phyloP scores from a whole-genome alignment of 768 basidiomycete genomes.

The Kwoniella dejecticola region DNA sequence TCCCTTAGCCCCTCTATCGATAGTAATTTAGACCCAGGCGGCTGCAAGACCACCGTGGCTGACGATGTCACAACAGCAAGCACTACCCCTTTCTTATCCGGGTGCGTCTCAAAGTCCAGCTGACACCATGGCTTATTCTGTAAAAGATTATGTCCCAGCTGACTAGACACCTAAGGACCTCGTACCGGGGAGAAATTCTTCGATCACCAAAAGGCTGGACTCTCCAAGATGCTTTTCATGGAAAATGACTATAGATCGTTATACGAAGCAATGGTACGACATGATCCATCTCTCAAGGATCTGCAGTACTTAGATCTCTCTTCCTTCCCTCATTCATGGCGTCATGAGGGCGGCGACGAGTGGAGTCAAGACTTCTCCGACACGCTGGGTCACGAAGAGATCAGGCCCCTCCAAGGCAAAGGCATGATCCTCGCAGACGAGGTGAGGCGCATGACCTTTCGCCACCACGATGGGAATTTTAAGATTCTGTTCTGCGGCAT shows the following conservation, averaged over 20 bases:
- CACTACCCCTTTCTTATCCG: too few relatives aligned
- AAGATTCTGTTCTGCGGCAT: too few relatives aligned
- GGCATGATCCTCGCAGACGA: conserved; percentile 13
- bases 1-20: too few relatives aligned
- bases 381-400: not conserved
- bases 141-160: not conserved
- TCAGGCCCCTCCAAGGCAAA: conserved; percentile 5
- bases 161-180: not conserved
- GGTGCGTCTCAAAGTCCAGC: too few relatives aligned
- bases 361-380: conserved; percentile 1
- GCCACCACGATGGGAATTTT: too few relatives aligned
- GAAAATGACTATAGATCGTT: not conserved
- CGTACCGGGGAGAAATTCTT: not conserved
- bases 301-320: not conserved
- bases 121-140: too few relatives aligned
- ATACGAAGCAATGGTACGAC: not conserved
- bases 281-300: not conserved
- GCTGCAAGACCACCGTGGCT: too few relatives aligned
- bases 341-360: not conserved
- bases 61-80: too few relatives aligned
- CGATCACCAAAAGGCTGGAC: conserved; percentile 4
- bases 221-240: not conserved
- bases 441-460: too few relatives aligned
- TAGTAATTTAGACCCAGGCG: too few relatives aligned
- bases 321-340: conserved; percentile 9